Evolutionary conservation across 2,329 filamentous ascomycete genomes (phyloP).

Genomic region (Lojkania enalia): DNA sequence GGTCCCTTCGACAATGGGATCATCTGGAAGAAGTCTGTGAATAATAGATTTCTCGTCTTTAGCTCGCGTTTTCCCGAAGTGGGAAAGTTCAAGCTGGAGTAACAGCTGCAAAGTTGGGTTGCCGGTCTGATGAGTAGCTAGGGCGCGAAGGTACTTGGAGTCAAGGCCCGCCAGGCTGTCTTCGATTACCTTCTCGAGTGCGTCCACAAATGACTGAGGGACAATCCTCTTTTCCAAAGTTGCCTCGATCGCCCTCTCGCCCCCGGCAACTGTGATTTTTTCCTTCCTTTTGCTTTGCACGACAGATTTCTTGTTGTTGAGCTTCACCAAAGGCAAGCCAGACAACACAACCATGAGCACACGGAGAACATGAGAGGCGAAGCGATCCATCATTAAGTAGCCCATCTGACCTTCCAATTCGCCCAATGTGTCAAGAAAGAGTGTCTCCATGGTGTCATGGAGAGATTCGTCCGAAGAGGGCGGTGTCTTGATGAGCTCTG

Average conservation of each 20-base stretch:
- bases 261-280: conserved; percentile 62
- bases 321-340: conserved; percentile 74
- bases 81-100: conserved; percentile 79
- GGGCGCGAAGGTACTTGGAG: conserved; percentile 75
- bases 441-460: conserved; percentile 72
- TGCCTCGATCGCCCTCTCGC: conserved; percentile 52
- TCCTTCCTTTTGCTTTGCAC: conserved; percentile 93
- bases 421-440: conserved; percentile 81
- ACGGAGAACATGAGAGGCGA: conserved; percentile 87
- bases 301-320: conserved; percentile 61
- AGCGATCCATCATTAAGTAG: conserved; percentile 81
- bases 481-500: conserved; percentile 47
- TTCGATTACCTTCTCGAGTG: conserved; percentile 78
- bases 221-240: conserved; percentile 57
- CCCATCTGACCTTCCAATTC: conserved; percentile 86
- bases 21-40: conserved; percentile 77
- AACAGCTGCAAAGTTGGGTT: conserved; percentile 93
- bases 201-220: conserved; percentile 75
- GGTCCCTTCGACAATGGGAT: conserved; percentile 70
- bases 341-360: conserved; percentile 85
- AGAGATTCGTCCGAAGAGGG: conserved; percentile 56
- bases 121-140: conserved; percentile 86
- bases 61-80: conserved; percentile 68
- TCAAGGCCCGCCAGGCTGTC: conserved; percentile 77
- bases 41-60: conserved; percentile 71